A percentile compares a stretch with the other conserved stretches of the same genome.
Conservation (phyloP, 2,329 filamentous ascomycete species). For the Trichoderma guizhouense region DNA sequence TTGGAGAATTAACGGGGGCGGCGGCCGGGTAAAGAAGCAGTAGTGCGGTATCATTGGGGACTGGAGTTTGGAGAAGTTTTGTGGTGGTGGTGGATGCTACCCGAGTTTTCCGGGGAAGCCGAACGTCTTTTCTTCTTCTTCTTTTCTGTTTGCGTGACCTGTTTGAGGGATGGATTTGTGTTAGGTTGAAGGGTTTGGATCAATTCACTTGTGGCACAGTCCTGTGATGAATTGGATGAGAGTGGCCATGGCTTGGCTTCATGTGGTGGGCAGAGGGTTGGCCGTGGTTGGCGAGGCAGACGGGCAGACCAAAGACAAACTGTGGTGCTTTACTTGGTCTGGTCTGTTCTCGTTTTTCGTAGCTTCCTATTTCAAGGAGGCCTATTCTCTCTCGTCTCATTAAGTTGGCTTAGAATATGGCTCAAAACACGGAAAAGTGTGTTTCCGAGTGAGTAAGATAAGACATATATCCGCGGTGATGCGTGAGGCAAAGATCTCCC, state of each 20-base stretch:
- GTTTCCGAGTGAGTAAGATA: too few relatives aligned
- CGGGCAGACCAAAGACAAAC: background rate
- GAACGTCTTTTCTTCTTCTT: background rate
- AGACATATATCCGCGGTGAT: background rate
- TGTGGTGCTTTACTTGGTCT: background rate
- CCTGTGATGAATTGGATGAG: background rate
- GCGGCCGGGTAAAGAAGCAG: background rate
- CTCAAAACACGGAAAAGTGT: background rate
- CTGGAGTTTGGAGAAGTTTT: background rate
- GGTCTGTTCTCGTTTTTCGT: background rate
- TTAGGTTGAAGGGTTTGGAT: background rate
- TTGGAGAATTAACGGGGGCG: background rate
- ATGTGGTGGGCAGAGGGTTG: background rate
- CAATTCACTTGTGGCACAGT: background rate
- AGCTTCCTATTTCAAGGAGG: background rate
- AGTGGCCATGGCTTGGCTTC: background rate
- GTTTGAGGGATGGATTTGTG: background rate
- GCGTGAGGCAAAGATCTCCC: background rate
- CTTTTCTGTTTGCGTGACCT: background rate
- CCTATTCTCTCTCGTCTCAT: background rate
- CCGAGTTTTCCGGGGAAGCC: background rate
- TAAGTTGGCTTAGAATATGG: background rate
- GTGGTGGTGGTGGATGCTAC: background rate
- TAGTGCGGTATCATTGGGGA: background rate
- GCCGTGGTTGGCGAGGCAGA: background rate